These are phyloP conservation scores for Debaryomycetaceae sp. DNA, from an alignment of 1,139 yeast genomes.

Conservation along the genomic window DNA sequence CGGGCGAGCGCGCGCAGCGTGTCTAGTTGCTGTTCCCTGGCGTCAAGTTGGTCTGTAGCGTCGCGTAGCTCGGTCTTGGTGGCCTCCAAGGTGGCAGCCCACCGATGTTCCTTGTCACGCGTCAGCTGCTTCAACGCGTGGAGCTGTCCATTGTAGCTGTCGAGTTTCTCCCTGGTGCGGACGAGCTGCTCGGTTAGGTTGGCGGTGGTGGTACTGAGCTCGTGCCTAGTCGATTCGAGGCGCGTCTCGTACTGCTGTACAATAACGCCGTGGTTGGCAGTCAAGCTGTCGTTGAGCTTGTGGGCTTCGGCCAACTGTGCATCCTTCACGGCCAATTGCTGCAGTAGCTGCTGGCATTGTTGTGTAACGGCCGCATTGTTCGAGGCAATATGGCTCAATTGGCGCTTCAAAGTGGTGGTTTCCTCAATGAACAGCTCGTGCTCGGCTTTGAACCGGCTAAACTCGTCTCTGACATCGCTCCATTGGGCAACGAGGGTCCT, in stretches of 20 bases:
- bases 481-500: conserved; percentile 11
- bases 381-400: background rate
- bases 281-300: too few species aligned
- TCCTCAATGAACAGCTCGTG: conserved; percentile 12
- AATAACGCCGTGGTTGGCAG: too few species aligned
- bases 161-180: conserved; percentile 2
- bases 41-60: too few species aligned
- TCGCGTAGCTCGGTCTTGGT: too few species aligned
- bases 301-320: background rate
- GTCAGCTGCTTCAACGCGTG: background rate
- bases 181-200: conserved; percentile 2
- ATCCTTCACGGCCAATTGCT: background rate
- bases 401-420: conserved; percentile 12
- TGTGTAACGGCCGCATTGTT: conserved; percentile 1
- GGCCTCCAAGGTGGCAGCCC: too few species aligned
- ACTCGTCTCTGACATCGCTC: conserved; percentile 14
- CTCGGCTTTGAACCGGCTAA: conserved; percentile 12
- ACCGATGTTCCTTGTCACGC: too few species aligned
- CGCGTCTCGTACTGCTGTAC: too few species aligned
- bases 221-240: too few species aligned
- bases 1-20: too few species aligned
- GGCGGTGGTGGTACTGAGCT: too few species aligned
- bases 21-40: too few species aligned
- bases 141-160: conserved; percentile 1
- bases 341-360: conserved; percentile 1